Conservation (phyloP, 768 basidiomycete species). For the Russula dissimulans region DNA sequence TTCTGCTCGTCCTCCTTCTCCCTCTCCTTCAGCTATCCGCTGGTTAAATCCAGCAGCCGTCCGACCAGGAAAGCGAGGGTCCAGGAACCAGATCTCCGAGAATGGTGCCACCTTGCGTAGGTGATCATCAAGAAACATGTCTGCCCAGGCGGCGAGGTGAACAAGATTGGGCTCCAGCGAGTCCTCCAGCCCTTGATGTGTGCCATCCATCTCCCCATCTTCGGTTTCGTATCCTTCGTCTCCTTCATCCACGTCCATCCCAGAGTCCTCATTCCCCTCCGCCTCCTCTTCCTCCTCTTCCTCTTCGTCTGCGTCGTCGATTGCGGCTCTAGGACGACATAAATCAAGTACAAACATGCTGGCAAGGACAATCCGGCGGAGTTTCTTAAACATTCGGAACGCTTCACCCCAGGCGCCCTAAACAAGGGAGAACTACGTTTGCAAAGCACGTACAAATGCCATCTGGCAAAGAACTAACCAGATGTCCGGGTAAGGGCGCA, state of each 20-base stretch:
- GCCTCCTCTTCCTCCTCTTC: not conserved
- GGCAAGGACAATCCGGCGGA: conserved; percentile 10
- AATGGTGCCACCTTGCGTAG: conserved; percentile 11
- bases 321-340: not conserved
- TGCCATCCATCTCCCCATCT: not conserved
- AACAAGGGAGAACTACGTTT: not conserved
- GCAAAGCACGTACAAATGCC: not conserved
- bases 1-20: not conserved
- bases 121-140: conserved; percentile 15
- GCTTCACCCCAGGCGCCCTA: conserved; percentile 11
- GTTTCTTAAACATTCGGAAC: conserved; percentile 7
- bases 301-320: not conserved
- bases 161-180: not conserved
- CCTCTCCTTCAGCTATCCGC: not conserved
- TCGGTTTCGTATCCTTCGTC: not conserved
- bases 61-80: not conserved
- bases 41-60: conserved; percentile 5
- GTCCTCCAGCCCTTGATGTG: not conserved
- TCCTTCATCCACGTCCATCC: conserved; percentile 10
- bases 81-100: conserved; percentile 16
- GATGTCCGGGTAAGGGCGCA: not conserved
- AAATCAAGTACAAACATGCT: conserved; percentile 13
- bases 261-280: not conserved
- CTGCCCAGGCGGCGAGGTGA: conserved; percentile 11
- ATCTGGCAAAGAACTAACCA: not conserved